A percentile compares a stretch with the other conserved stretches of the same genome.
Conservation (phyloP, 2,329 filamentous ascomycete genomes). For the Tricladium varicosporioides region DNA sequence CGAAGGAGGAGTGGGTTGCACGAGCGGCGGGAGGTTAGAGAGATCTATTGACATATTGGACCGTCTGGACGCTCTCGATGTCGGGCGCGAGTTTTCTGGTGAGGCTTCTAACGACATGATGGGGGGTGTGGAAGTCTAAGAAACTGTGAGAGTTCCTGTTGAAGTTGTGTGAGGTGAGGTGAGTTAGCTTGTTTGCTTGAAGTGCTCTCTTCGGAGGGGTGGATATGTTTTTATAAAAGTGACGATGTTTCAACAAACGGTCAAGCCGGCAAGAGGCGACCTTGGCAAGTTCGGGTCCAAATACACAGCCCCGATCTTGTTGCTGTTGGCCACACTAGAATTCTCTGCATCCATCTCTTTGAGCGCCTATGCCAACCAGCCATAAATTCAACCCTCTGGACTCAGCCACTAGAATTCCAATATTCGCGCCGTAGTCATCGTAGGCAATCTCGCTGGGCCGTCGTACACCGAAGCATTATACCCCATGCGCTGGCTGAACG, state of each 20-base stretch:
- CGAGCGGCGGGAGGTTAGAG: conserved; percentile 66
- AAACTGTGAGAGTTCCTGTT: conserved; percentile 1
- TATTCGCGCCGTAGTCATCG: not conserved
- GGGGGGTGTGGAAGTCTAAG: conserved; percentile 5
- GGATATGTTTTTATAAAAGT: not conserved
- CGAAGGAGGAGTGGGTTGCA: conserved; percentile 70
- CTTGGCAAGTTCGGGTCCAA: not conserved
- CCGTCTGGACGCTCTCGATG: conserved; percentile 22
- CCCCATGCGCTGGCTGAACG: not conserved
- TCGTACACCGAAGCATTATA: not conserved
- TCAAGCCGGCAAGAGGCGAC: not conserved
- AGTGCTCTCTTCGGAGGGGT: conserved; percentile 77
- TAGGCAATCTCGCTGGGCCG: not conserved
- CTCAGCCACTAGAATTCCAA: not conserved
- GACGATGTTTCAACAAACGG: conserved; percentile 72
- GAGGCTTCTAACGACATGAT: conserved; percentile 24
- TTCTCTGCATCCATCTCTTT: not conserved
- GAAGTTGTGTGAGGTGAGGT: not conserved
- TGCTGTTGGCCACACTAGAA: not conserved
- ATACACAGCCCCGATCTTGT: not conserved
- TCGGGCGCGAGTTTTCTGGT: conserved; percentile 25
- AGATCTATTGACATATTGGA: conserved; percentile 68
- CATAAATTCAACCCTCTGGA: not conserved
- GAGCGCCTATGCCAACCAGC: not conserved
- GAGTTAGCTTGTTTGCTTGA: not conserved